These are phyloP conservation scores for Pelargonium citronellum DNA, from an alignment of 441 rosid genomes.

Conservation along the genomic window DNA sequence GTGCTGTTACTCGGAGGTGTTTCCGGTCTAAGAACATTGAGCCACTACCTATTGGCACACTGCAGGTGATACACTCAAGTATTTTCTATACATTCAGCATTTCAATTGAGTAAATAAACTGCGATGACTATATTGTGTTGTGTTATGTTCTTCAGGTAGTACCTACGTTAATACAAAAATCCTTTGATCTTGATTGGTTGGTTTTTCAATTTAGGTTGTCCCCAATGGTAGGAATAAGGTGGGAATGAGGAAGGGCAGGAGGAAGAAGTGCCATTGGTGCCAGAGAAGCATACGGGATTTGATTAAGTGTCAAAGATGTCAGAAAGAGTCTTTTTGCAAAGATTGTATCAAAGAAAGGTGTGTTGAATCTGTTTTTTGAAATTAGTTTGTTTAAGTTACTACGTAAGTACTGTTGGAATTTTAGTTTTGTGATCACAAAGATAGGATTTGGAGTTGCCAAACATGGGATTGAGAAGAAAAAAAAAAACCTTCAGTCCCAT, in stretches of 20 bases:
- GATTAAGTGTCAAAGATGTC: conserved; percentile 67
- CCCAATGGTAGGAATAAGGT: conserved; percentile 53
- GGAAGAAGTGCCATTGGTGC: conserved; percentile 88
- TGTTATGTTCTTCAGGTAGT: too few species aligned
- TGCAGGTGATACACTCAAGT: conserved; percentile 44
- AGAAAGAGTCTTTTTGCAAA: conserved; percentile 59
- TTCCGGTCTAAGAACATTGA: conserved; percentile 86
- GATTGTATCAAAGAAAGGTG: conserved; percentile 73
- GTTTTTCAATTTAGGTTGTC: conserved; percentile 34
- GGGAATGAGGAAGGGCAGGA: conserved; percentile 50
- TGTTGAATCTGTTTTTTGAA: conserved; percentile 20
- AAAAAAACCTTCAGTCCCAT: not conserved
- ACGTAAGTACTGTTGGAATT: not conserved
- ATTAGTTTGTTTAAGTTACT: conserved; percentile 15
- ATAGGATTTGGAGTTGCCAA: not conserved
- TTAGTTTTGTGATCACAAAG: not conserved
- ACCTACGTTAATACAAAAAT: too few species aligned
- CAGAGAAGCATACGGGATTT: conserved; percentile 47
- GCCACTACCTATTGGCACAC: conserved; percentile 55
- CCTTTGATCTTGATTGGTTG: too few species aligned
- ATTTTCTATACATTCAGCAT: not conserved
- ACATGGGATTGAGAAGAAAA: not conserved
- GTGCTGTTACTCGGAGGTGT: conserved; percentile 40
- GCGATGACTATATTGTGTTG: too few species aligned
- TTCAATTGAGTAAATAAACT: not conserved